Evolutionary conservation across 371 early-diverging fungal species (phyloP), one percentile per base, ranked within the genome.

Genomic region (Thermomucor indicae-seudaticae): DNA sequence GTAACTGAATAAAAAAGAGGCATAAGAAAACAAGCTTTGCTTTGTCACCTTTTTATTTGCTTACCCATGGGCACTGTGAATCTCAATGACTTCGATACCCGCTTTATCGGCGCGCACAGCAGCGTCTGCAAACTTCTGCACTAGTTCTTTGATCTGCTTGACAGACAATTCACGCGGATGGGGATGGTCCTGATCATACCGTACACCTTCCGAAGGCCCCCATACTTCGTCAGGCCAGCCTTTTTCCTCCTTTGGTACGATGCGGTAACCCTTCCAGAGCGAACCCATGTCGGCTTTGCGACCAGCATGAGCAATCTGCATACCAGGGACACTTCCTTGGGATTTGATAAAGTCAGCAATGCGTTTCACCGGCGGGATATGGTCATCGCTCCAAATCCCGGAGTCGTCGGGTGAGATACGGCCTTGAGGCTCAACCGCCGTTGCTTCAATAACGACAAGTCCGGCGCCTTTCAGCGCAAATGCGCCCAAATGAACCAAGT

Each of bases 261-360:
- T 31, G 16, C 62, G 29, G 6, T 69, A 65, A 0, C 64, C 50
- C 46, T 62, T 37, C 56, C 55, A 55, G 14, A 78, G 73, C 0
- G 86, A 70, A 23, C 65, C 60, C 27, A 74, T 79, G 8, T 83
- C 84, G 2, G 88, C 83, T 55, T 92, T 91, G 42, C 92, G 73
- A 6, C 94, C 95, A 11, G 89, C 86, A 54, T 93, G 94, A 0
- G 80, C 88, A 3, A 94, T 57, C 53, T 94, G 95, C 54, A 91
- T 81, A 38, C 79, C 92, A 7, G 80, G 60, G 24, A 77, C 62
- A 17, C 73, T 54, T 6, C 85, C 86, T 38, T 80, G 79, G 6
- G 73, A 63, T 52, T 93, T 88, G 42, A 80, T 62, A 55, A 80
- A 78, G 38, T 79, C 73, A 7, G 78, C 85, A 8, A 91, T 76